These are phyloP conservation scores for Sporothrix variecibatus DNA, from an alignment of 2,329 filamentous ascomycete genomes.

Conservation along the genomic window DNA sequence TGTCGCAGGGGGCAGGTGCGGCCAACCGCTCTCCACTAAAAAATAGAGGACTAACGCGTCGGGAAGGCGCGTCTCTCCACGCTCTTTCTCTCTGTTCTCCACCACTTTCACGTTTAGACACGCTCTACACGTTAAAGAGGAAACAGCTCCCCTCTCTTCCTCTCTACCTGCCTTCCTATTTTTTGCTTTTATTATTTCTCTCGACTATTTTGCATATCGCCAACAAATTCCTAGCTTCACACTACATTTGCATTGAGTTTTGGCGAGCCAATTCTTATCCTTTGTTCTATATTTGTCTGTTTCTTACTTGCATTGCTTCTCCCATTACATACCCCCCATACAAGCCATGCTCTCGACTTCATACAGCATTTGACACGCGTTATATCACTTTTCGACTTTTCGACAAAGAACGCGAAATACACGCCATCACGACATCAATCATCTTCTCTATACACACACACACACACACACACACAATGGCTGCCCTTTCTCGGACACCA, in stretches of 20 bases:
- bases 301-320: conserved; percentile 14
- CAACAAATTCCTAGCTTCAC: not conserved
- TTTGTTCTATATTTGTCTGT: not conserved
- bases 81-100: not conserved
- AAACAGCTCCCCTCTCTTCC: conserved; percentile 19
- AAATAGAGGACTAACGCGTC: conserved; percentile 22
- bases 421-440: not conserved
- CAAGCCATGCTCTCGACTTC: not conserved
- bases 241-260: not conserved
- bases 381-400: not conserved
- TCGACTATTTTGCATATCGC: not conserved
- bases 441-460: not conserved
- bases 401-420: not conserved
- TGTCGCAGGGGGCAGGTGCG: conserved; percentile 17
- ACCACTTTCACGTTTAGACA: not conserved
- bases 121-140: not conserved
- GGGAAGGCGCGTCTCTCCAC: conserved; percentile 26
- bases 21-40: conserved; percentile 19
- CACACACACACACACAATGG: conserved; percentile 23
- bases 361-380: conserved; percentile 5
- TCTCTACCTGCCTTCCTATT: not conserved
- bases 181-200: not conserved
- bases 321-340: not conserved
- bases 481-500: conserved; percentile 30
- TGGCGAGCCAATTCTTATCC: conserved; percentile 3